Evolutionary conservation across 2,329 filamentous ascomycete genomes (phyloP).

Genomic region (Scytalidium sp.): DNA sequence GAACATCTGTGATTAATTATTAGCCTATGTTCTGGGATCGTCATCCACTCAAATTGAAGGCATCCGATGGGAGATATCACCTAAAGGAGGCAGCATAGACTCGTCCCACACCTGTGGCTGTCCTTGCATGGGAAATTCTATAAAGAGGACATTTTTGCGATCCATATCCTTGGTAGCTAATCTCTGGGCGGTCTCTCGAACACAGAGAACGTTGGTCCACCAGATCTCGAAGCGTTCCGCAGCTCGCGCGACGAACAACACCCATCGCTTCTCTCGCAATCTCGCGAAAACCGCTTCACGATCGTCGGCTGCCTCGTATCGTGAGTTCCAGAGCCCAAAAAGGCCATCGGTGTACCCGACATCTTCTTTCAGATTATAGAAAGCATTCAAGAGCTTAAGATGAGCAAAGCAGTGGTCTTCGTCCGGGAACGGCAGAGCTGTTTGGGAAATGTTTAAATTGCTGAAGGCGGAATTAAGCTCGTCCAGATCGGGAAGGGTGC

Average conservation of each 20-base stretch:
- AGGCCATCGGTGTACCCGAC: conserved; percentile 65
- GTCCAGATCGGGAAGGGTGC: conserved; percentile 11
- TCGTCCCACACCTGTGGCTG: conserved; percentile 31
- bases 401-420: conserved; percentile 65
- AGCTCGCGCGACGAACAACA: conserved; percentile 64
- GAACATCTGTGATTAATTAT: conserved; percentile 49
- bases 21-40: background rate
- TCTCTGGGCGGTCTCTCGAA: conserved; percentile 17
- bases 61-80: conserved; percentile 32
- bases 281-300: conserved; percentile 42
- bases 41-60: too few relatives aligned
- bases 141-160: conserved; percentile 12
- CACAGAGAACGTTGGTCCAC: conserved; percentile 46
- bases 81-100: conserved; percentile 55
- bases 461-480: conserved; percentile 33
- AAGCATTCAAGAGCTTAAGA: conserved; percentile 67
- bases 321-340: conserved; percentile 56
- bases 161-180: conserved; percentile 17
- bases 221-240: conserved; percentile 66
- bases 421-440: conserved; percentile 33
- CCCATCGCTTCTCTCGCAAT: conserved; percentile 72
- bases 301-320: conserved; percentile 31
- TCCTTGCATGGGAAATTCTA: conserved; percentile 14
- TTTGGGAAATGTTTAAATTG: conserved; percentile 32
- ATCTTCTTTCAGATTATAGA: conserved; percentile 65